Percentiles rank a stretch among this genome's conserved stretches.
phyloP scores from a whole-genome alignment of 257 asterid species.

The Coffea eugenioides region DNA sequence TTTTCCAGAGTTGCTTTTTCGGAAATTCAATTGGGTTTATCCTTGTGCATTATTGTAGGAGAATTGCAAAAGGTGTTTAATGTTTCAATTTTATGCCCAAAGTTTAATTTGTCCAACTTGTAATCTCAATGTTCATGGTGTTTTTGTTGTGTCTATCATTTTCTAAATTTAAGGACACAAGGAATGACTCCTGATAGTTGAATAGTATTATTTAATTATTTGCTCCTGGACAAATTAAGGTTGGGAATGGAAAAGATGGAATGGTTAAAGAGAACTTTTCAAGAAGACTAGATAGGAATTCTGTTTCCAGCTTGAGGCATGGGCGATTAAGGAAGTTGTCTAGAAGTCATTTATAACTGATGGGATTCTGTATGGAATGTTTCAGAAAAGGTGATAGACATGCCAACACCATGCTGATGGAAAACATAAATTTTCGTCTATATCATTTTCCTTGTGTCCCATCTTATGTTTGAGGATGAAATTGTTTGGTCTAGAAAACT shows the following conservation, averaged over 20 bases:
- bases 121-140: neutral
- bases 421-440: too few relatives aligned
- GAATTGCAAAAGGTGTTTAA: neutral
- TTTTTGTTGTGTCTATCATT: neutral
- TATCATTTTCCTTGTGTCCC: too few relatives aligned
- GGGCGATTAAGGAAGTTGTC: neutral
- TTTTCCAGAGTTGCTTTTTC: neutral
- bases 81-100: neutral
- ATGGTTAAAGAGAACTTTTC: neutral
- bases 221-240: neutral
- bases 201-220: neutral
- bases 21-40: neutral
- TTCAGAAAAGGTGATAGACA: neutral
- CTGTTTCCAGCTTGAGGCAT: neutral
- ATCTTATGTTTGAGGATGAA: too few relatives aligned
- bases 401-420: neutral
- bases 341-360: neutral
- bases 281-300: too few relatives aligned
- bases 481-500: too few relatives aligned
- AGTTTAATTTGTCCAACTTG: neutral
- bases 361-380: neutral
- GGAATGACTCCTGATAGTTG: neutral
- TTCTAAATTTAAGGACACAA: neutral
- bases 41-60: neutral
- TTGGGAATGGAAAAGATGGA: neutral